Percentiles rank a stretch among this genome's conserved stretches.
Evolutionary conservation across 768 basidiomycete genomes (phyloP).

Genomic region (Coprinopsis strossmayeri): DNA sequence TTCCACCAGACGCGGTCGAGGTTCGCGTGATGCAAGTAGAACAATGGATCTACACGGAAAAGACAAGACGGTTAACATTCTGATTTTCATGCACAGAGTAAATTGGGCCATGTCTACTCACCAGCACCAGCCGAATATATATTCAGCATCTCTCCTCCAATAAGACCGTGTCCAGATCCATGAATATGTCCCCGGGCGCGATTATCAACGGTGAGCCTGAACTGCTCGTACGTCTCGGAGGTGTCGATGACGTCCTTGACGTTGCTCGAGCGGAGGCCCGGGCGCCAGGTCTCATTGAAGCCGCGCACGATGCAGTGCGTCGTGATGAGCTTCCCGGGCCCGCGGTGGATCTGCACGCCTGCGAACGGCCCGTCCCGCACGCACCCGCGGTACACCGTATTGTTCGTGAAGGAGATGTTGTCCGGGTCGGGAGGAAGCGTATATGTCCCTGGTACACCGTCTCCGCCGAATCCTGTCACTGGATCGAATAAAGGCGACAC

Average conservation of each 20-base stretch:
- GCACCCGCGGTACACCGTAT: slow-evolving; percentile 3
- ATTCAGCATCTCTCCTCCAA: slow-evolving; percentile 10
- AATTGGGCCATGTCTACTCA: too few relatives aligned
- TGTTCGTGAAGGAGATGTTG: background rate
- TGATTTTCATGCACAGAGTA: too few relatives aligned
- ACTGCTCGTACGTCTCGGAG: slow-evolving; percentile 6
- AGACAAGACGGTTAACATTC: too few relatives aligned
- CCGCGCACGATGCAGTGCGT: slow-evolving; percentile 7
- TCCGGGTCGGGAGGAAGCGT: slow-evolving; percentile 3
- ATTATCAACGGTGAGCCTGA: slow-evolving; percentile 5
- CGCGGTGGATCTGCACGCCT: background rate
- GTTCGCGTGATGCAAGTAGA: slow-evolving; percentile 21
- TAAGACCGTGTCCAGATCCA: slow-evolving; percentile 8
- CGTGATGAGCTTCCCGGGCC: slow-evolving; percentile 7
- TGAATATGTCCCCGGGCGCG: slow-evolving; percentile 3
- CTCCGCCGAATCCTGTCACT: slow-evolving; percentile 9
- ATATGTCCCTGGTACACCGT: slow-evolving; percentile 9
- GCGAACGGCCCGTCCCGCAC: slow-evolving; percentile 7
- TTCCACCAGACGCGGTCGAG: slow-evolving; percentile 19
- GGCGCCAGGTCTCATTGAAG: slow-evolving; percentile 7
- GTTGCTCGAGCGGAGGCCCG: background rate
- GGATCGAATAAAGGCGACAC: slow-evolving; percentile 8
- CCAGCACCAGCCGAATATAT: slow-evolving; percentile 10
- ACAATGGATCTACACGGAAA: slow-evolving; percentile 17
- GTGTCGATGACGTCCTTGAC: background rate